Evolutionary conservation across 257 asterid genomes (phyloP), one percentile per base, ranked within the genome.

Genomic region (Penstemon barbatus): DNA sequence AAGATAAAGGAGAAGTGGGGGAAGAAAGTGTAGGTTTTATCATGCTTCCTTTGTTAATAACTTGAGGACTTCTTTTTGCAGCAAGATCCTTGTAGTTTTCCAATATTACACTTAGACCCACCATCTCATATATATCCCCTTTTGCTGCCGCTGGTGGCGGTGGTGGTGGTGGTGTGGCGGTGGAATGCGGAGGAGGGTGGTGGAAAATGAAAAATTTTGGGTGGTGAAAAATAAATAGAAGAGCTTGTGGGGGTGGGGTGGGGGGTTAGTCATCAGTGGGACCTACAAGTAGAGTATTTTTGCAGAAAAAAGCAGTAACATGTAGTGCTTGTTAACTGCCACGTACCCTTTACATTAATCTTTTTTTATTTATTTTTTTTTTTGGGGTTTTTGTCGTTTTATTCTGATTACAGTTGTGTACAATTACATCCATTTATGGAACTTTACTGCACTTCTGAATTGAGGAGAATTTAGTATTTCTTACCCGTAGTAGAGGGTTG

Each of bases 61-160:
- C 84, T 53, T 86, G 87, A 39, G 84, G 81, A 51, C 74, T 66
- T 61, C 70, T 67, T 5, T 71, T 67, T 6, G 71, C 74, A 5
- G 60, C 59, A 5, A 65, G 74, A 42, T 79, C 86, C 64, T 53
- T 71, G 65, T 46, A 65, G 36, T 74, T 82, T 72, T 89, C 98
- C 7, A 92, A 81, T 61, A 92, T 84, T 60, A 92, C 88, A 71
- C 97, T 92, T 19, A 92, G 89, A 7, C 98, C 98, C 77, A 89
- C 97, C 97, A 89, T 86, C 80, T 81, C 88, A 82, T 83, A 67
- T 18, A 82, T 83, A 67, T 18, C 57, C 72, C 72, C 39, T 61
- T 73, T 56, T 25, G 6, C 13, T 4, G 37, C 61, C 37, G 56
- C 65, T 6, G 68, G 38, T 18, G 5, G 19, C 43, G 70, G 74